Base-by-base conservation (phyloP, 257 asterid species). In the Orobanche coerulescens region DNA sequence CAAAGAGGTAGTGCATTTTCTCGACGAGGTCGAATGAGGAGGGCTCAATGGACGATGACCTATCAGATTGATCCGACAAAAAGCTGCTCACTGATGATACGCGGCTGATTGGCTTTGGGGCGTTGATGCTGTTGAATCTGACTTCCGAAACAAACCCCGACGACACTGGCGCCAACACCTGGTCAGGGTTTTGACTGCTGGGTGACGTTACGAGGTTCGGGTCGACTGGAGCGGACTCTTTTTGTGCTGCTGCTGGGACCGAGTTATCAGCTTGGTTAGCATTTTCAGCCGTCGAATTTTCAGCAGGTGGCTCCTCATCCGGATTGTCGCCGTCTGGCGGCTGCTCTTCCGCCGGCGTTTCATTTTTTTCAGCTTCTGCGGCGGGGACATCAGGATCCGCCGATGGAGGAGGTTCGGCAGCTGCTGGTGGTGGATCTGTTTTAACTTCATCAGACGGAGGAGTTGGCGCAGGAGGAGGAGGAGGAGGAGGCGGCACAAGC, bases 11-110 rank as follows among this genome's bases (percentile, higher is more conserved):
- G 37, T 84, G 93, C 95, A 90, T 90, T 39, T 90, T 90, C 53
- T 90, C 97, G 0, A 90, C 97, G 0, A 90, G 82, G 39, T 90
- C 97, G 72, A 90, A 90, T n/a, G 94, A 56, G 68, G 93, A 79
- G 43, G 78, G 80, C 37, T 90, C 95, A 13, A 82, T 72, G 3
- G 80, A 34, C 2, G 82, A 39, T 1, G 82, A 75, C 63, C 82
- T 57, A 1, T 84, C 96, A 0, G 89, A 78, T 60, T 61, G 76
- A 43, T 90, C 95, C 3, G 97, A 82, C 19, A 68, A 43, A 34
- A 86, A 89, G 76, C 96, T 88, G 7, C 87, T 75, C 0, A 87
- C 90, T 0, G 97, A 90, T 23, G 94, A 76, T 4, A 78, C 85
- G 0, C 93, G 86, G 65, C 90, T 84, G 28, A 86, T 77, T 2